These are phyloP conservation scores for Candida rishiriensis DNA, from an alignment of 805 yeast species.

Conservation along the genomic window DNA sequence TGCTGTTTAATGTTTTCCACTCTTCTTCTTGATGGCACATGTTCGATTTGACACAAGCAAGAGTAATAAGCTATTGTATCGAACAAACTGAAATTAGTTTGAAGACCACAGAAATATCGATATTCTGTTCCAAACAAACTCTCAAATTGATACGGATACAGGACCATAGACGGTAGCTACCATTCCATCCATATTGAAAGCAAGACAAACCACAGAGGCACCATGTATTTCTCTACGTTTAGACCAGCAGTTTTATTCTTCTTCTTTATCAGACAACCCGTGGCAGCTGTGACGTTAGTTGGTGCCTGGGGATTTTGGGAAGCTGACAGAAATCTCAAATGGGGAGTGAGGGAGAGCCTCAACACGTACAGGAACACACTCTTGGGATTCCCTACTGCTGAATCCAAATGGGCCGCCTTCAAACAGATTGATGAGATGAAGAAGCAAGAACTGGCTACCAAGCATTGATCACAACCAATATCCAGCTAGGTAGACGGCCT, in stretches of 20 bases:
- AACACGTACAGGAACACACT: conserved; percentile 24
- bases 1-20: too few species aligned
- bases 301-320: conserved; percentile 34
- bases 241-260: conserved; percentile 35
- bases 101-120: too few species aligned
- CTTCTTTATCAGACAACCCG: conserved; percentile 34
- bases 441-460: conserved; percentile 17
- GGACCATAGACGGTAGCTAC: too few species aligned
- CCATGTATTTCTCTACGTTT: conserved; percentile 26
- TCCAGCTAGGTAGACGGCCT: too few species aligned
- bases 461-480: too few species aligned
- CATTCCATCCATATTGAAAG: conserved; percentile 2
- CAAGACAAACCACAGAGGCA: not conserved
- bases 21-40: too few species aligned
- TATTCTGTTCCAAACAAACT: too few species aligned
- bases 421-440: conserved; percentile 29
- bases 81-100: too few species aligned
- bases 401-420: conserved; percentile 26
- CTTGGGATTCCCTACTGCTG: conserved; percentile 32
- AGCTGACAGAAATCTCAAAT: conserved; percentile 29
- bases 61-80: too few species aligned
- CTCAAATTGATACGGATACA: too few species aligned
- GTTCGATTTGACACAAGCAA: too few species aligned
- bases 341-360: conserved; percentile 29
- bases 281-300: conserved; percentile 30